A percentile compares a stretch with the other conserved stretches of the same genome.
Evolutionary conservation across 2,329 filamentous ascomycete species (phyloP).

Genomic region (Akanthomyces uredinophilus): DNA sequence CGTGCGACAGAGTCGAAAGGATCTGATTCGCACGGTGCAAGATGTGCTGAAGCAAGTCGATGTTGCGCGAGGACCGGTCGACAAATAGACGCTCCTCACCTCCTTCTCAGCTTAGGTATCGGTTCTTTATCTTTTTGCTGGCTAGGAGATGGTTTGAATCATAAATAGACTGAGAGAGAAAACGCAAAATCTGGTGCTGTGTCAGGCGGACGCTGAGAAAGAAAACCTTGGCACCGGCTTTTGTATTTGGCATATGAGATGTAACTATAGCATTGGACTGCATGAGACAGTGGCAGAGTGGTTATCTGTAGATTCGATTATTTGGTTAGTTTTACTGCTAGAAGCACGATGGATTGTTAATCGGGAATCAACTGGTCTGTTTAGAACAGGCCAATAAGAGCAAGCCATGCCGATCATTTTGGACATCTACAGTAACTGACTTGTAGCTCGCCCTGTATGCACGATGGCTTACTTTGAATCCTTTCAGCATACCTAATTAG

Average conservation of each 20-base stretch:
- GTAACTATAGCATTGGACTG: conserved; percentile 6
- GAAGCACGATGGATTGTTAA: background rate
- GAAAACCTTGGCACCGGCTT: background rate
- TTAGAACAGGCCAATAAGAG: background rate
- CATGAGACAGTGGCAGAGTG: background rate
- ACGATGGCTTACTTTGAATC: too few species aligned
- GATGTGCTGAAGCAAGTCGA: conserved; percentile 62
- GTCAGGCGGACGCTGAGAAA: background rate
- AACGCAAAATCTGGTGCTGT: background rate
- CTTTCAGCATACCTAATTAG: too few species aligned
- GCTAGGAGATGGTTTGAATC: background rate
- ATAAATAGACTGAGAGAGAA: background rate
- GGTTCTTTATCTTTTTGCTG: background rate
- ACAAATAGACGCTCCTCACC: background rate
- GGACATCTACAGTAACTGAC: background rate
- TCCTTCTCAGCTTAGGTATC: background rate
- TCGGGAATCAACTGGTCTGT: background rate
- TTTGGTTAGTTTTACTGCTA: background rate
- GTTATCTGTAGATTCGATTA: background rate
- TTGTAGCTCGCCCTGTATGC: too few species aligned
- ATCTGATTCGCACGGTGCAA: conserved; percentile 68
- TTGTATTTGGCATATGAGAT: background rate
- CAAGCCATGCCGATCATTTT: background rate
- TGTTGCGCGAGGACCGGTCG: conserved; percentile 27
- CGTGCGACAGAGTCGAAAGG: conserved; percentile 62